phyloP scores from a whole-genome alignment of 2,329 filamentous ascomycete genomes.

The Penicillium corylophilum region DNA sequence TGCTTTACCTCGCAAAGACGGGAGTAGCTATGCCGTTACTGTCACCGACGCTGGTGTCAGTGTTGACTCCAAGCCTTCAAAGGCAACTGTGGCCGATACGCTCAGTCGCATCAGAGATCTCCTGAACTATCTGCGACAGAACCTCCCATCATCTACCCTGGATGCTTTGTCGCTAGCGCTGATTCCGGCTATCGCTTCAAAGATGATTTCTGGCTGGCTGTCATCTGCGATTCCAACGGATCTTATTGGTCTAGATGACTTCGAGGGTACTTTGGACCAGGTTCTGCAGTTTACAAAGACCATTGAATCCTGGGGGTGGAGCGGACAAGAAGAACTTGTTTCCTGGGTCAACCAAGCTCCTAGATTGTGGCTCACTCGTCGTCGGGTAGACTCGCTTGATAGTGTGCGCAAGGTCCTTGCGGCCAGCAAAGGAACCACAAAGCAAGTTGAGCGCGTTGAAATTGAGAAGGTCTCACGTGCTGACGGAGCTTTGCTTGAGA shows the following conservation, averaged over 20 bases:
- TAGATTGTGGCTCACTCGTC: slow-evolving; percentile 79
- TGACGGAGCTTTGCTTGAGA: slow-evolving; percentile 63
- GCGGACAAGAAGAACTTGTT: slow-evolving; percentile 60
- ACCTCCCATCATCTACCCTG: slow-evolving; percentile 51
- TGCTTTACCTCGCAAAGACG: slow-evolving; percentile 26
- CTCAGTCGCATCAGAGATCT: slow-evolving; percentile 46
- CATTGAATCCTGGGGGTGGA: slow-evolving; percentile 64
- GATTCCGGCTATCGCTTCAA: slow-evolving; percentile 66
- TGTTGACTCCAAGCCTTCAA: slow-evolving; percentile 25
- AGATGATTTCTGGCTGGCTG: slow-evolving; percentile 72
- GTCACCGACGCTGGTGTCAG: slow-evolving; percentile 30
- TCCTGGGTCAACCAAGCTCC: slow-evolving; percentile 81
- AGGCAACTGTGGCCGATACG: slow-evolving; percentile 34
- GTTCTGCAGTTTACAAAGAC: slow-evolving; percentile 64
- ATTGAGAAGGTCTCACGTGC: slow-evolving; percentile 73
- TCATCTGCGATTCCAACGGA: slow-evolving; percentile 73
- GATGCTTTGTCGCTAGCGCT: slow-evolving; percentile 65
- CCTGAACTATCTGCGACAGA: slow-evolving; percentile 52
- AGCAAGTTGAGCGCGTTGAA: slow-evolving; percentile 78
- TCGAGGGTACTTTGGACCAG: slow-evolving; percentile 67
- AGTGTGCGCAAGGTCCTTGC: slow-evolving; percentile 68
- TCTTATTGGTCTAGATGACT: slow-evolving; percentile 67
- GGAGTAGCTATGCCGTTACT: slow-evolving; percentile 26
- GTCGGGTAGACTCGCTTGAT: slow-evolving; percentile 76
- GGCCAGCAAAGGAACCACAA: slow-evolving; percentile 64